Percentiles rank a stretch among this genome's conserved stretches.
These are phyloP conservation scores for Tillandsia leiboldiana DNA, from an alignment of 176 grass and related monocot genomes.

Conservation along the genomic window DNA sequence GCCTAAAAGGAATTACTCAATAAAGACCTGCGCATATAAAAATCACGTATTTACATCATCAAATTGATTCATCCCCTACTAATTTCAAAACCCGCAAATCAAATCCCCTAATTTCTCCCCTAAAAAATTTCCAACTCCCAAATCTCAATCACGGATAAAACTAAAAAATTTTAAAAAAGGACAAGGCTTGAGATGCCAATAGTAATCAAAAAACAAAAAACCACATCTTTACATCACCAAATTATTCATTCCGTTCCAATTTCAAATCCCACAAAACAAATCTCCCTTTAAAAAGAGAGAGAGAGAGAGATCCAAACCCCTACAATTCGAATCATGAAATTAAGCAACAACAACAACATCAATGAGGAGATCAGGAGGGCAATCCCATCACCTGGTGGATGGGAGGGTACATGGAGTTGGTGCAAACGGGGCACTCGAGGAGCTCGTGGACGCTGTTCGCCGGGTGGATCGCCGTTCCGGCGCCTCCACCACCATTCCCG, in stretches of 20 bases:
- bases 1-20: background rate
- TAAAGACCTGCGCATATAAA: background rate
- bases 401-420: conserved; percentile 54
- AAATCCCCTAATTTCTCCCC: background rate
- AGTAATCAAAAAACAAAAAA: background rate
- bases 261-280: too few species aligned
- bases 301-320: too few species aligned
- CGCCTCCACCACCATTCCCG: background rate
- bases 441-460: conserved; percentile 35
- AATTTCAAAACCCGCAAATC: conserved; percentile 10
- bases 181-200: too few species aligned
- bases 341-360: too few species aligned
- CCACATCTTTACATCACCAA: too few species aligned
- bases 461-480: conserved; percentile 22
- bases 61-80: conserved; percentile 3
- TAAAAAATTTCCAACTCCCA: background rate
- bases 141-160: too few species aligned
- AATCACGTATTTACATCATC: conserved; percentile 9
- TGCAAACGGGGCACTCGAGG: conserved; percentile 40
- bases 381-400: conserved; percentile 43
- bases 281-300: too few species aligned
- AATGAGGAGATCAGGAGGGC: too few species aligned
- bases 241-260: too few species aligned
- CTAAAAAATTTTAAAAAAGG: too few species aligned
- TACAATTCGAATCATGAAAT: too few species aligned